Evolutionary conservation across 2,329 filamentous ascomycete species (phyloP).

Genomic region (Drechslerella stenobrocha): DNA sequence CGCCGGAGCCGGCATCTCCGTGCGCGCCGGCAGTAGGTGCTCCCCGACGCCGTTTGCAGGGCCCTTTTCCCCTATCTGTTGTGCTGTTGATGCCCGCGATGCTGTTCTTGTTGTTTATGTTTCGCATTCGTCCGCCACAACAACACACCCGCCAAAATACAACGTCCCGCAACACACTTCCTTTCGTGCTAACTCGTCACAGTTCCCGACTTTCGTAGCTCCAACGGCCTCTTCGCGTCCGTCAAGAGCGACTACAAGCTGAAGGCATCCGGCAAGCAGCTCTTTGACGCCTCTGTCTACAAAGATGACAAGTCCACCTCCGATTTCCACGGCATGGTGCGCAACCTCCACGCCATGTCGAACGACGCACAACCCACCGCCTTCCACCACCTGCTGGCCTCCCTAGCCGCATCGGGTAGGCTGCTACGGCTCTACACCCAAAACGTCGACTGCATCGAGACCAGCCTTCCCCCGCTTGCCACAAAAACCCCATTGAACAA

Average conservation of each 20-base stretch:
- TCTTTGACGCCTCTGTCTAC: conserved; percentile 98
- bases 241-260: conserved; percentile 84
- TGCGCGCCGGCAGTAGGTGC: conserved; percentile 82
- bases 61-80: conserved; percentile 46
- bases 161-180: conserved; percentile 34
- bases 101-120: conserved; percentile 42
- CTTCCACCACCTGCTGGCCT: conserved; percentile 92
- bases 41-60: conserved; percentile 44
- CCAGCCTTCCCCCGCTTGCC: conserved; percentile 73
- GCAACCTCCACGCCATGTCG: conserved; percentile 78
- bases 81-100: conserved; percentile 12
- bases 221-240: conserved; percentile 82
- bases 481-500: conserved; percentile 79
- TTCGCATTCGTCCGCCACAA: conserved; percentile 30
- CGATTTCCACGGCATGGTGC: conserved; percentile 95
- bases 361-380: conserved; percentile 76
- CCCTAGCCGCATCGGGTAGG: conserved; percentile 81
- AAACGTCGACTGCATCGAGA: conserved; percentile 95
- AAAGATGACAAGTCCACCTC: conserved; percentile 85
- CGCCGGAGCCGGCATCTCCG: conserved; percentile 93
- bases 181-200: conserved; percentile 37
- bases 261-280: conserved; percentile 88
- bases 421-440: conserved; percentile 90
- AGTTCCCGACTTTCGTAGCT: conserved; percentile 96
- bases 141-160: conserved; percentile 16